A percentile compares a stretch with the other conserved stretches of the same genome.
phyloP scores from a whole-genome alignment of 1,284 basidiomycete genomes.

The Ustilago curta region DNA sequence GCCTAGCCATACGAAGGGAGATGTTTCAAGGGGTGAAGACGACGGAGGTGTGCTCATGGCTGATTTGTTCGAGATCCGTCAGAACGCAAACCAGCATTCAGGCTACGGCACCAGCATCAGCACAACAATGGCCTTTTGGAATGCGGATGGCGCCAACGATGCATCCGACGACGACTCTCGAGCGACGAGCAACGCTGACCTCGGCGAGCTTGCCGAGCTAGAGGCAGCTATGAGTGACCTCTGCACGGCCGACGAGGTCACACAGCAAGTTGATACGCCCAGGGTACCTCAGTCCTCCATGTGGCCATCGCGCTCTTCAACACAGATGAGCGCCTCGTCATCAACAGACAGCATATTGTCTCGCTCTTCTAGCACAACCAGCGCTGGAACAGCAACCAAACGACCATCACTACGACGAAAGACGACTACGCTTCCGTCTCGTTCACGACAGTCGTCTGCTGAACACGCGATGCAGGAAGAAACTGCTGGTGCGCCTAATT shows the following conservation, averaged over 20 bases:
- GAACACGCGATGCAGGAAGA: slow-evolving; percentile 24
- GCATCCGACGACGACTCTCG: slow-evolving; percentile 54
- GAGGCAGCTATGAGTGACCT: slow-evolving; percentile 44
- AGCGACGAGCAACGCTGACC: slow-evolving; percentile 43
- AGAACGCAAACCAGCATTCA: slow-evolving; percentile 3
- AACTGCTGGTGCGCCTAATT: not conserved
- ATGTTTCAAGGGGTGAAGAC: not conserved
- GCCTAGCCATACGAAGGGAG: slow-evolving; percentile 2
- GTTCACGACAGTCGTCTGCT: slow-evolving; percentile 45
- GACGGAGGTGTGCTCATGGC: slow-evolving; percentile 27
- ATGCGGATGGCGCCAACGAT: slow-evolving; percentile 17
- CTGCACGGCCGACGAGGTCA: slow-evolving; percentile 26
- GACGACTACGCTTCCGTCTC: slow-evolving; percentile 30
- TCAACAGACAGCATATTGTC: slow-evolving; percentile 26
- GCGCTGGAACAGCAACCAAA: slow-evolving; percentile 6
- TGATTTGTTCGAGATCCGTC: slow-evolving; percentile 40
- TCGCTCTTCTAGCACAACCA: slow-evolving; percentile 7
- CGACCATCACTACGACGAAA: slow-evolving; percentile 34
- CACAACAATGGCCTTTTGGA: slow-evolving; percentile 15
- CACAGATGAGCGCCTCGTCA: slow-evolving; percentile 28
- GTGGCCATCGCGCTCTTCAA: slow-evolving; percentile 21
- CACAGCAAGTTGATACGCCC: slow-evolving; percentile 28
- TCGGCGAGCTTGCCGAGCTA: slow-evolving; percentile 44
- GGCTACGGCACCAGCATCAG: not conserved
- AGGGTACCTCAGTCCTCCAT: slow-evolving; percentile 21